Evolutionary conservation across 1,284 basidiomycete genomes (phyloP), one percentile per base, ranked within the genome.

Genomic region (Microbotryum saponariae): DNA sequence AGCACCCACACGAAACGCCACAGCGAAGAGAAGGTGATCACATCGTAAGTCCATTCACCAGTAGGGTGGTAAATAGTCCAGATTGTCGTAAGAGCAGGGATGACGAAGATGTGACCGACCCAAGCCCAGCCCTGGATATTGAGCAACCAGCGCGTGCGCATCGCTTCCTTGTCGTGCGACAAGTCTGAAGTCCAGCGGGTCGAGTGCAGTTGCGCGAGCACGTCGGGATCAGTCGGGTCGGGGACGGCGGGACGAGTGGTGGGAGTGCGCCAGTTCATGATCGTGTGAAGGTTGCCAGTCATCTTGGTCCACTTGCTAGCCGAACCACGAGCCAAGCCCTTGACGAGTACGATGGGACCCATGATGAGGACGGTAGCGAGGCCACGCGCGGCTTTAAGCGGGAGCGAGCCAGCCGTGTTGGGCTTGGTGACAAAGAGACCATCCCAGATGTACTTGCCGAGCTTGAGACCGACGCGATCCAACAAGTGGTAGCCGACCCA

Each of bases 1-100:
- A 77, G 66, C 14, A 74, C 71, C 76, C 76, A 77, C 33, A 77
- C 64, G 66, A 77, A 70, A 20, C 76, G 71, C 76, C 76, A 77
- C 9, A 77, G 59, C 16, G 75, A 71, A 20, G 73, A 74, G 64
- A 77, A 76, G 48, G 75, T 75, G 60, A 74, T 68, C 9, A 70
- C 74, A 59, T 75, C 71, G 66, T 72, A 67, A 4, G 74, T 74
- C 70, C 74, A 76, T 46, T 57, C 44, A 61, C 73, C 69, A 44
- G 73, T 74, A 2, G 76, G 76, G 67, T 76, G 75, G 64, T 64
- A 73, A 64, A 73, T 67, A 63, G 73, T 71, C 76, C 76, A 77
- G 42, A 75, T 56, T 61, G 69, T 72, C 29, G 73, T 75, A 31
- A 77, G 57, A 23, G 71, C 72, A 37, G 76, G 72, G 57, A 76